Evolutionary conservation across 2,329 filamentous ascomycete species (phyloP).

Genomic region (Exophiala mesophila): DNA sequence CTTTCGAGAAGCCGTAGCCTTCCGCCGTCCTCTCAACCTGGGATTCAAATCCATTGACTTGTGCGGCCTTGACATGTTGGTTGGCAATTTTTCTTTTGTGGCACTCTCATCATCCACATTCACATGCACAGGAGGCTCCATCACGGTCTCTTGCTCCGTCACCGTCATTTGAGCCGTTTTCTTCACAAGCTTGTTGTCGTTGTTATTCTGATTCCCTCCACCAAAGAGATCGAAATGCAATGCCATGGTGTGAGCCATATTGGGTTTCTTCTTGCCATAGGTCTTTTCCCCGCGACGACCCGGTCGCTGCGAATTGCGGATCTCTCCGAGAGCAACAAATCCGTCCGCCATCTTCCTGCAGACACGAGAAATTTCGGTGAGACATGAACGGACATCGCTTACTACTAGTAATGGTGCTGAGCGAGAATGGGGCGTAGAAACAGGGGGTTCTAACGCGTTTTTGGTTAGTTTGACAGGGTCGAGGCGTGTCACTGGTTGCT

Average conservation of each 20-base stretch:
- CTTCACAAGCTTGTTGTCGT: constrained; percentile 20
- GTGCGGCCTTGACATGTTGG: constrained; percentile 4
- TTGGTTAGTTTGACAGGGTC: background rate
- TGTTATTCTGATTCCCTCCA: constrained; percentile 13
- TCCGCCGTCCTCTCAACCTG: constrained; percentile 15
- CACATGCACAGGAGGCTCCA: background rate
- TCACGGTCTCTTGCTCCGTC: constrained; percentile 2
- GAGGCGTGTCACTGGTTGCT: background rate
- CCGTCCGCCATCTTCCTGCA: constrained; percentile 17
- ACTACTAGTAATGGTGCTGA: too few relatives aligned
- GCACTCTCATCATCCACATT: too few relatives aligned
- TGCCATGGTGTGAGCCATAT: constrained; percentile 9
- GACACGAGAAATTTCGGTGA: constrained; percentile 1
- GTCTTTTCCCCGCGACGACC: constrained; percentile 20
- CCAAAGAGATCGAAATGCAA: constrained; percentile 24
- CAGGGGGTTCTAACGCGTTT: background rate
- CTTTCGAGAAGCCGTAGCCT: constrained; percentile 14
- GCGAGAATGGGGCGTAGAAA: too few relatives aligned
- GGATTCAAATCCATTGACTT: constrained; percentile 10
- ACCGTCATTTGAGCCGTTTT: constrained; percentile 19
- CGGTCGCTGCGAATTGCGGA: constrained; percentile 19
- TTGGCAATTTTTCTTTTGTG: too few relatives aligned
- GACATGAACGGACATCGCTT: too few relatives aligned
- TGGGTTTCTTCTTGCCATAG: constrained; percentile 24
- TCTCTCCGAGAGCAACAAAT: constrained; percentile 13